Evolutionary conservation across 345 rosid species (phyloP).

Genomic region (Eutrema yunnanense): DNA sequence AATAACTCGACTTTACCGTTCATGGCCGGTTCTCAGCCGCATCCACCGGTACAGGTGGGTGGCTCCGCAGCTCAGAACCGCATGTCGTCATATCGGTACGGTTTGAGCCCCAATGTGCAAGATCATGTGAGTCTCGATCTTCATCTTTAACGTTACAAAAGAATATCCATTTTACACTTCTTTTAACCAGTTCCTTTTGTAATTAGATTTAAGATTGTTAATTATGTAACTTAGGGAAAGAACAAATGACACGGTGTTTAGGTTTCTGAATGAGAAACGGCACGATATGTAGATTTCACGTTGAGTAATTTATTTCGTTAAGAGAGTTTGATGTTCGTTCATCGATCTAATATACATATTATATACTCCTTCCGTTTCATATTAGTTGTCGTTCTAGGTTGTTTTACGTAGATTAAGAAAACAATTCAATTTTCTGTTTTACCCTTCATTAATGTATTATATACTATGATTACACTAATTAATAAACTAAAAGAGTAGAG

Average conservation of each 20-base stretch:
- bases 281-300: not conserved
- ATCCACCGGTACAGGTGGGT: not conserved
- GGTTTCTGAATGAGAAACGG: not conserved
- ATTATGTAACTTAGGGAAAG: not conserved
- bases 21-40: slow-evolving; percentile 14
- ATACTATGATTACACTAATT: no score
- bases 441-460: no score
- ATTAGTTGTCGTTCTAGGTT: no score
- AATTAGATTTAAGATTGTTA: not conserved
- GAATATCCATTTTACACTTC: not conserved
- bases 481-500: no score
- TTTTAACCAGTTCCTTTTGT: not conserved
- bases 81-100: slow-evolving; percentile 12
- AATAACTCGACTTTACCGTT: slow-evolving; percentile 3
- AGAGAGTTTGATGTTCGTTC: not conserved
- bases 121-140: slow-evolving; percentile 39
- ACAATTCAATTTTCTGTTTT: no score
- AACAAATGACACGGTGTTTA: not conserved
- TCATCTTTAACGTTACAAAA: slow-evolving; percentile 17
- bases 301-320: not conserved
- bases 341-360: not conserved
- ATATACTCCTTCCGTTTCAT: no score
- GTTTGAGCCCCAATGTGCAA: slow-evolving; percentile 18
- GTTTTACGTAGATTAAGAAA: no score
- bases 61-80: slow-evolving; percentile 14